Conservation (phyloP, 371 early-diverging fungal genomes). For the Mortierella sp. region DNA sequence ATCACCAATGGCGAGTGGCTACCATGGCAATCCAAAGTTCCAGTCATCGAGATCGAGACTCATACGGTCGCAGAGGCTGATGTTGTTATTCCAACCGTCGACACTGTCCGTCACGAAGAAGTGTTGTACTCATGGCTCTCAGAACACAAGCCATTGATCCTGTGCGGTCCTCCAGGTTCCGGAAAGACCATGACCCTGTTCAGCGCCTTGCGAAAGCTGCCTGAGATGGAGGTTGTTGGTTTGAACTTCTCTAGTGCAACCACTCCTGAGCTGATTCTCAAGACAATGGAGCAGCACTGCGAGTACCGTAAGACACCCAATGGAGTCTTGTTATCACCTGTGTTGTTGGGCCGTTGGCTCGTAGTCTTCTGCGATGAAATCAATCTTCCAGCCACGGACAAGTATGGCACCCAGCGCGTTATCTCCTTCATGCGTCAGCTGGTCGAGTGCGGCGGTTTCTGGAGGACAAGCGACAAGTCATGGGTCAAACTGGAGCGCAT, state of each 20-base stretch:
- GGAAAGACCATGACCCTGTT: conserved; percentile 99
- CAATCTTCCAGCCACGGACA: conserved; percentile 96
- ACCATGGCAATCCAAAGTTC: conserved; percentile 92
- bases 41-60: conserved; percentile 95
- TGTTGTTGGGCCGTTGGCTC: conserved; percentile 90
- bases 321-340: conserved; percentile 90
- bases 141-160: conserved; percentile 93
- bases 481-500: conserved; percentile 97
- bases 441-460: conserved; percentile 96
- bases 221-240: conserved; percentile 96
- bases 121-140: conserved; percentile 95
- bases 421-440: conserved; percentile 96
- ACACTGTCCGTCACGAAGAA: conserved; percentile 97
- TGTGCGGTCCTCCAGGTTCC: conserved; percentile 99
- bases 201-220: conserved; percentile 93
- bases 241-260: conserved; percentile 99
- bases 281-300: conserved; percentile 97
- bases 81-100: conserved; percentile 97
- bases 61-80: conserved; percentile 94
- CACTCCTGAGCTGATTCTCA: conserved; percentile 93
- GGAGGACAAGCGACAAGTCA: conserved; percentile 89
- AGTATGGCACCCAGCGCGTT: conserved; percentile 97
- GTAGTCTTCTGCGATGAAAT: conserved; percentile 99
- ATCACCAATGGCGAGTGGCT: conserved; percentile 88
- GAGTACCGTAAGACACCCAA: conserved; percentile 96